Evolutionary conservation across 352 stramenopile species (phyloP), one percentile per base, ranked within the genome.

Genomic region (Achlya hypogyna): DNA sequence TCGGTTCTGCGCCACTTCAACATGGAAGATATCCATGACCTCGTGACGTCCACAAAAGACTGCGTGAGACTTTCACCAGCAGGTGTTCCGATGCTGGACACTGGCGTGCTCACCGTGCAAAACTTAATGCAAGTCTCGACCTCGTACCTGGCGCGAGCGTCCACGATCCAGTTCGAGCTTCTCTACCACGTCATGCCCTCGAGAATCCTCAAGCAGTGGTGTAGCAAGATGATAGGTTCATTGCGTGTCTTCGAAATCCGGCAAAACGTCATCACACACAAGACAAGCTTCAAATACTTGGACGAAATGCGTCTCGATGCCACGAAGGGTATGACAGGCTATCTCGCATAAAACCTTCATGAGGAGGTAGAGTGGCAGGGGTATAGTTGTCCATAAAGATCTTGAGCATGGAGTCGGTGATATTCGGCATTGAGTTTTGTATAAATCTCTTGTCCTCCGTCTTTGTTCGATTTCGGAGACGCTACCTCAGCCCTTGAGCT

Each of bases 81-180:
- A 16, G 67, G 59, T 9, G 47, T 29, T 4, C 22, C 49, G 51
- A 23, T 69, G 3, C 23, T 73, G 1, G 69, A 73, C 23, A 43
- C 54, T 14, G 69, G 69, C 47, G 62, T 73, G 29, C 25, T 73
- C 10, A 53, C 71, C 22, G 63, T 70, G 43, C 67, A 73, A 47
- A 73, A 73, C 32, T 43, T 73, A 22, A 34, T 73, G 45, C 69
- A 53, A 1, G 54, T 73, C 20, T 73, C 62, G 12, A 54, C 22
- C 16, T 58, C 47, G 0, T n/a, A 20, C 0, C 45, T 71, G 34
- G 51, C 67, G 16, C 69, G 69, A 2, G 62, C 47, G 18, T 58
- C 42, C 42, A 71, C 62, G 22, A 53, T 71, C 51, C 67, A 73
- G 59, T 73, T 68, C 43, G 62, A 52, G 34, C 52, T 73, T 18